A percentile compares a stretch with the other conserved stretches of the same genome.
These are phyloP conservation scores for Suillus clintonianus DNA, from an alignment of 768 basidiomycete genomes.

Conservation along the genomic window DNA sequence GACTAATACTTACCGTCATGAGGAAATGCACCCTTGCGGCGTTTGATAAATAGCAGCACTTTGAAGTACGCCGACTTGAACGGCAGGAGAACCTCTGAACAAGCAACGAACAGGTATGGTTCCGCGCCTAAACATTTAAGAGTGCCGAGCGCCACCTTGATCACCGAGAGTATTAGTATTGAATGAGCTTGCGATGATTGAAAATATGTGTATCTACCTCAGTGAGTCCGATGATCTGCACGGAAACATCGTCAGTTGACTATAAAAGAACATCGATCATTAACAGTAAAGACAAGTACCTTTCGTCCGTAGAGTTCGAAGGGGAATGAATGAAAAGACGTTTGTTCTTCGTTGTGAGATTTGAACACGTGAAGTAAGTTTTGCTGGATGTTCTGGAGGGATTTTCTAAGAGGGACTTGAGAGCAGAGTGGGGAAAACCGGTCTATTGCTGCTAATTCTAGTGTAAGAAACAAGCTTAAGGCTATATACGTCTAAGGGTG, in stretches of 20 bases:
- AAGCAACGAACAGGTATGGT: conserved; percentile 48
- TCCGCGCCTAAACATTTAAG: conserved; percentile 43
- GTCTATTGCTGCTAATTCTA: no score
- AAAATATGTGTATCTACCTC: no score
- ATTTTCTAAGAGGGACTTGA: no score
- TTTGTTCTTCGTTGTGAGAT: no score
- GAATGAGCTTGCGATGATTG: no score
- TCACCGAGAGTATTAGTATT: no score
- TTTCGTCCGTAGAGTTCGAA: conserved; percentile 28
- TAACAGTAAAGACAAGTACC: conserved; percentile 10
- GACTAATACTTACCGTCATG: conserved; percentile 21
- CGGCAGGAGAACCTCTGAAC: conserved; percentile 38
- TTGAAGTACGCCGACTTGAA: conserved; percentile 53
- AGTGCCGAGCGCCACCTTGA: conserved; percentile 49
- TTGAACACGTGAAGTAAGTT: no score
- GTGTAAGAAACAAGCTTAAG: no score
- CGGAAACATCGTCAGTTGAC: not conserved
- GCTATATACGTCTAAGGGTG: no score
- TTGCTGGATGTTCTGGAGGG: no score
- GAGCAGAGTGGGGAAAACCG: no score
- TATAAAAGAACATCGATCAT: conserved; percentile 7
- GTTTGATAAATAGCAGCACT: conserved; percentile 44
- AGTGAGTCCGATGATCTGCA: conserved; percentile 48
- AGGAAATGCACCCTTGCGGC: conserved; percentile 29
- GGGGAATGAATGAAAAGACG: no score